Conservation (phyloP, 371 early-diverging fungal genomes). For the Blastocladiella emersonii region DNA sequence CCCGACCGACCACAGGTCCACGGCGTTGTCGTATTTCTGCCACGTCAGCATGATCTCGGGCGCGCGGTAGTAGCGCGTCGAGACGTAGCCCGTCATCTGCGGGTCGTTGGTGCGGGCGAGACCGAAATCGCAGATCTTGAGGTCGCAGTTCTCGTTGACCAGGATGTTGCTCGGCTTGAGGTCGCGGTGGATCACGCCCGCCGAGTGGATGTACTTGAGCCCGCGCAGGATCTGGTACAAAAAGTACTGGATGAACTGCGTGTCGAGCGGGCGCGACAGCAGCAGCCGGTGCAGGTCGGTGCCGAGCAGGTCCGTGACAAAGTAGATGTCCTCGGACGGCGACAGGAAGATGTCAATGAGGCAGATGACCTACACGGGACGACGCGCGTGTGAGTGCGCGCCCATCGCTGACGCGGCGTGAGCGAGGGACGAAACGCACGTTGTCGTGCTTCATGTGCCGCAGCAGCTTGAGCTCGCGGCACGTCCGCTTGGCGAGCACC, state of each 20-base stretch:
- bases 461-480: conserved; percentile 80
- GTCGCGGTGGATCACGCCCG: conserved; percentile 89
- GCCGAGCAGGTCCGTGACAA: conserved; percentile 85
- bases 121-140: conserved; percentile 96
- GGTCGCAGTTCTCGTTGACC: conserved; percentile 88
- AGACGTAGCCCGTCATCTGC: conserved; percentile 91
- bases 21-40: conserved; percentile 91
- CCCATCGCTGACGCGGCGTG: background rate
- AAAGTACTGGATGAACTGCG: conserved; percentile 90
- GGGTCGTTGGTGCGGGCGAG: conserved; percentile 83
- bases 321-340: conserved; percentile 83
- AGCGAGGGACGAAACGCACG: conserved; percentile 21
- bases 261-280: conserved; percentile 72
- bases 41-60: conserved; percentile 98
- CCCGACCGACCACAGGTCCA: conserved; percentile 99
- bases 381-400: background rate
- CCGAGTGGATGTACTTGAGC: conserved; percentile 84
- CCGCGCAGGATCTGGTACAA: conserved; percentile 86
- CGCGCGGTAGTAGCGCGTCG: conserved; percentile 96
- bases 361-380: conserved; percentile 54
- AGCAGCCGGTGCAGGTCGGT: conserved; percentile 85
- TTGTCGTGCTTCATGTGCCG: conserved; percentile 80
- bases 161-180: conserved; percentile 91
- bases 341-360: conserved; percentile 82
- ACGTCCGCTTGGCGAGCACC: conserved; percentile 85